Base-by-base conservation (phyloP, 2,329 filamentous ascomycete genomes). In the Fusarium palustre region DNA sequence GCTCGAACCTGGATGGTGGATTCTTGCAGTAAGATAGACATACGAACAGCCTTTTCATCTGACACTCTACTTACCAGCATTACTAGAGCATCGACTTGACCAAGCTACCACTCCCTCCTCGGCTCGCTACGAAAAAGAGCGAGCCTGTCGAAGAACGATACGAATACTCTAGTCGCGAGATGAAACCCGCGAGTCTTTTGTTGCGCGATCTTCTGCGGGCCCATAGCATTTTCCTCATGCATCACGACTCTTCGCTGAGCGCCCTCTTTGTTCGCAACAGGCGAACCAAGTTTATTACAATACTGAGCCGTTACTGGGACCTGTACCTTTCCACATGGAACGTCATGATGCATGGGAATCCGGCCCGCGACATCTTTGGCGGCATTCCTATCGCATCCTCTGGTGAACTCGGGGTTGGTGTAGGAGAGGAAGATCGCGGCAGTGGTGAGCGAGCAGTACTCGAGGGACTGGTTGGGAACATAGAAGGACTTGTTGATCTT, bases 351-450 rank as follows among this genome's bases (percentile, higher is more conserved):
- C 92, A 95, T 76, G 95, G 94, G 11, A 97, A 97, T 73, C 96
- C 96, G 0, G 90, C 91, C 3, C 88, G 91, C 2, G 90, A 91
- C 67, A 84, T 97, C 7, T 94, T 93, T 74, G 89, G 91, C 13
- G 94, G 92, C 8, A 89, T 97, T 76, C 97, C 97, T 78, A 85
- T 99, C 33, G 93, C 94, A 15, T 92, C 91, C 9, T 94, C 93
- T 34, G 95, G 96, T 20, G 95, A 98, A 80, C 87, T 98, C 28
- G 96, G 96, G 18, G 88, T 97, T 46, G 96, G 96, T 0, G 96
- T 98, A 2, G 96, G 96, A 20, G 96, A 98, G 78, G 96, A 98
- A 81, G 93, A 97, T 57, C 91, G 94, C 78, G 95, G 95, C 7
- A 97, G 95, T 76, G 94, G 94, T 33, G 95, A 98, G 81, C 86